Conservation (phyloP, 257 asterid genomes). For the Schizonepeta tenuifolia region DNA sequence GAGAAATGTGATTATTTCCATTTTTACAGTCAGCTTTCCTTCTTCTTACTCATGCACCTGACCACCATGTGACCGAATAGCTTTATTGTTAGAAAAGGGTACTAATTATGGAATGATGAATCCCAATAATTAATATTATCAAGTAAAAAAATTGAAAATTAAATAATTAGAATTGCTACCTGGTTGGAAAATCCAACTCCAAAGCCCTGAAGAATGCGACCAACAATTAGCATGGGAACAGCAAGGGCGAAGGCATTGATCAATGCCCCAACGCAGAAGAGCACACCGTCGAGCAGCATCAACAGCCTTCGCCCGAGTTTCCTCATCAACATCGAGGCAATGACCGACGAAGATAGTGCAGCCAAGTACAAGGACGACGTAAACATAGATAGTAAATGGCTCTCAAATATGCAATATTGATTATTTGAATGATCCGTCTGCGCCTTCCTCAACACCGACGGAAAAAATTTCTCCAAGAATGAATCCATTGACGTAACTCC, state of each 20-base stretch:
- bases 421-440: conserved; percentile 40
- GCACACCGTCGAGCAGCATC: conserved; percentile 66
- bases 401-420: conserved; percentile 76
- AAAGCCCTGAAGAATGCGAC: conserved; percentile 79
- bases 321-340: conserved; percentile 62
- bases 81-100: too few relatives aligned
- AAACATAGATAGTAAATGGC: conserved; percentile 67
- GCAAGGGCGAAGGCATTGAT: conserved; percentile 61
- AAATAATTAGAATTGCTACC: too few relatives aligned
- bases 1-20: too few relatives aligned
- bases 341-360: conserved; percentile 69
- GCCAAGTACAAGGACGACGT: conserved; percentile 85
- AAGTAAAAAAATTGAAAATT: too few relatives aligned
- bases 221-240: conserved; percentile 73
- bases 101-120: too few relatives aligned
- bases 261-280: conserved; percentile 72
- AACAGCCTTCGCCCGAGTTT: conserved; percentile 64
- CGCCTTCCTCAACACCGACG: conserved; percentile 49
- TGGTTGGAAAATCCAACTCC: conserved; percentile 85
- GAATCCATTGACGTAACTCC: conserved; percentile 91
- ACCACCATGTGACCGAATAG: too few relatives aligned
- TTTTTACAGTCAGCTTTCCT: too few relatives aligned
- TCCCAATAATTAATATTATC: too few relatives aligned
- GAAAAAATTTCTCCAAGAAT: conserved; percentile 66
- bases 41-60: too few relatives aligned